Percentiles rank a stretch among this genome's conserved stretches.
Conservation (phyloP, 805 yeast species). For the Candida insectorum region DNA sequence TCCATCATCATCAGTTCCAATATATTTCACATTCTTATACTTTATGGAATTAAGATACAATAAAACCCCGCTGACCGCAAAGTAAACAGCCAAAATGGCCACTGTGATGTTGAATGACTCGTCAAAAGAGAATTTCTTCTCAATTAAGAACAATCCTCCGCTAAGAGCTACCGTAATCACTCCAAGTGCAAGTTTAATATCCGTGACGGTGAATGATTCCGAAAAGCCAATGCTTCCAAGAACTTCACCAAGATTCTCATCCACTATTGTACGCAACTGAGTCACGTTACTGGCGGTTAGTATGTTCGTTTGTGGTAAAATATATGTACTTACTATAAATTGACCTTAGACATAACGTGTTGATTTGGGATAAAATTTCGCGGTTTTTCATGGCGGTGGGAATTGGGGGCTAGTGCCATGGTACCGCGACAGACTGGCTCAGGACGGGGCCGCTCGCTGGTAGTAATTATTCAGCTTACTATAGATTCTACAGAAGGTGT, state of each 20-base stretch:
- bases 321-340: conserved; percentile 25
- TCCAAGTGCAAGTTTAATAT: conserved; percentile 49
- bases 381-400: too few species aligned
- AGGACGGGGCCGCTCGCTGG: too few species aligned
- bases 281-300: conserved; percentile 35
- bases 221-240: conserved; percentile 44
- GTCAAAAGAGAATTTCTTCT: conserved; percentile 45
- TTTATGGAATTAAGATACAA: conserved; percentile 26
- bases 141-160: conserved; percentile 44
- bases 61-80: conserved; percentile 30
- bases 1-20: conserved; percentile 34
- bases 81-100: conserved; percentile 35
- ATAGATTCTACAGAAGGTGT: too few species aligned
- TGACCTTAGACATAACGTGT: conserved; percentile 13
- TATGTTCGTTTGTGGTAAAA: conserved; percentile 2
- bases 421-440: too few species aligned
- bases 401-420: too few species aligned
- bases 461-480: too few species aligned
- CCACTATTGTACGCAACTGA: conserved; percentile 47
- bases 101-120: conserved; percentile 35
- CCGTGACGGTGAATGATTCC: conserved; percentile 45
- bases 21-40: conserved; percentile 45
- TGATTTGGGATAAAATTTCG: background rate
- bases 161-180: conserved; percentile 44
- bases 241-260: conserved; percentile 43